phyloP scores from a whole-genome alignment of 148 eudicot genomes.

The Hydrangea macrophylla region DNA sequence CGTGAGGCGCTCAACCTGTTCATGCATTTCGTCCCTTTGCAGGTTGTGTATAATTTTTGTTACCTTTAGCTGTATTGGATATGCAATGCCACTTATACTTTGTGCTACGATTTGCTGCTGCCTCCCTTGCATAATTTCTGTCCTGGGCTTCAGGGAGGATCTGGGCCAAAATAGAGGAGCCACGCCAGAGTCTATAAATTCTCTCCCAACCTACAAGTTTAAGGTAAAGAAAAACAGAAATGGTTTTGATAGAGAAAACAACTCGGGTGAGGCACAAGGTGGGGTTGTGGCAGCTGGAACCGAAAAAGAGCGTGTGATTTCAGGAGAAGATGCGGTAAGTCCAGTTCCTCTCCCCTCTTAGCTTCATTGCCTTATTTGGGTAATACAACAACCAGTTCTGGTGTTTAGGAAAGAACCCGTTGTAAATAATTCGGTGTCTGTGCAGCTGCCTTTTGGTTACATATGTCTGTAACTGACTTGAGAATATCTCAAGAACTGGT shows the following conservation, averaged over 20 bases:
- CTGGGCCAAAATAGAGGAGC: slow-evolving; percentile 80
- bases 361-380: not conserved
- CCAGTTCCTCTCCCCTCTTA: slow-evolving; percentile 6
- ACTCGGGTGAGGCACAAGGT: slow-evolving; percentile 39
- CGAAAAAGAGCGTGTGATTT: slow-evolving; percentile 73
- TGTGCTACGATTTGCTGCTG: slow-evolving; percentile 97
- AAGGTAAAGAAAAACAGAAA: slow-evolving; percentile 65
- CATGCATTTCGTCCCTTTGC: slow-evolving; percentile 19
- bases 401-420: no score
- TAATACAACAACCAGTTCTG: no score
- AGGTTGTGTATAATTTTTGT: slow-evolving; percentile 92
- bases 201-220: slow-evolving; percentile 81
- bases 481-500: no score
- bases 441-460: no score
- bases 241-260: slow-evolving; percentile 29
- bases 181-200: slow-evolving; percentile 73
- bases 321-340: slow-evolving; percentile 95
- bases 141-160: slow-evolving; percentile 87
- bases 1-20: slow-evolving; percentile 14
- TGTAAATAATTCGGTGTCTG: no score
- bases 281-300: slow-evolving; percentile 89
- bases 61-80: slow-evolving; percentile 84
- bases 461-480: no score
- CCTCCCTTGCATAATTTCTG: slow-evolving; percentile 88
- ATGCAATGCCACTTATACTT: slow-evolving; percentile 93